phyloP scores from a whole-genome alignment of 768 basidiomycete species.

The Amanita rimosa region DNA sequence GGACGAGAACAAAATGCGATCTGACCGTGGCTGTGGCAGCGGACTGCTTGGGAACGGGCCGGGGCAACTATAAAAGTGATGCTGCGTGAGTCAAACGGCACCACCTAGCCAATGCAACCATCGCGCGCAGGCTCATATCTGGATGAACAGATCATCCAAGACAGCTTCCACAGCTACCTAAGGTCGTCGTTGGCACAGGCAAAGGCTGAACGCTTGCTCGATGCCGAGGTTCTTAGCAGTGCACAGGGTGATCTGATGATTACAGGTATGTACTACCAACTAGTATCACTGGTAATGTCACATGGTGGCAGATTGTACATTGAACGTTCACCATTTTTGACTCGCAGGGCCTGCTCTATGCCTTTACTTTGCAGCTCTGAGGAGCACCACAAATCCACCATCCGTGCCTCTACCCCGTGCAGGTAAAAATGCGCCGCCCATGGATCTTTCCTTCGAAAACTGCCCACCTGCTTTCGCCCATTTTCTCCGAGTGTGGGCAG shows the following conservation, averaged over 20 bases:
- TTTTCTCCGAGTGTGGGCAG: constrained; percentile 67
- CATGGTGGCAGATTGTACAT: too few relatives aligned
- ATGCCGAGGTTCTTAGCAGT: constrained; percentile 60
- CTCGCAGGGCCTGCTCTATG: constrained; percentile 63
- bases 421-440: constrained; percentile 33
- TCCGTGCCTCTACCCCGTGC: constrained; percentile 68
- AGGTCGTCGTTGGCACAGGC: constrained; percentile 71
- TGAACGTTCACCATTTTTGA: too few relatives aligned
- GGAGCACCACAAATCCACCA: constrained; percentile 65
- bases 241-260: constrained; percentile 84
- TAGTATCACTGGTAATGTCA: too few relatives aligned
- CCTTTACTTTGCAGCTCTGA: constrained; percentile 75
- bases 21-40: too few relatives aligned
- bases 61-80: too few relatives aligned
- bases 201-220: constrained; percentile 63
- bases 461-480: constrained; percentile 59
- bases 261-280: constrained; percentile 55
- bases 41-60: too few relatives aligned
- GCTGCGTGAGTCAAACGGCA: not conserved
- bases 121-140: constrained; percentile 20
- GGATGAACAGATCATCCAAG: constrained; percentile 57
- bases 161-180: constrained; percentile 76
- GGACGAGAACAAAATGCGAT: too few relatives aligned
- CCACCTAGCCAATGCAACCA: not conserved
- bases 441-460: constrained; percentile 52